These are phyloP conservation scores for Ceratocystis eucalypticola DNA, from an alignment of 2,329 filamentous ascomycete species.

Conservation along the genomic window DNA sequence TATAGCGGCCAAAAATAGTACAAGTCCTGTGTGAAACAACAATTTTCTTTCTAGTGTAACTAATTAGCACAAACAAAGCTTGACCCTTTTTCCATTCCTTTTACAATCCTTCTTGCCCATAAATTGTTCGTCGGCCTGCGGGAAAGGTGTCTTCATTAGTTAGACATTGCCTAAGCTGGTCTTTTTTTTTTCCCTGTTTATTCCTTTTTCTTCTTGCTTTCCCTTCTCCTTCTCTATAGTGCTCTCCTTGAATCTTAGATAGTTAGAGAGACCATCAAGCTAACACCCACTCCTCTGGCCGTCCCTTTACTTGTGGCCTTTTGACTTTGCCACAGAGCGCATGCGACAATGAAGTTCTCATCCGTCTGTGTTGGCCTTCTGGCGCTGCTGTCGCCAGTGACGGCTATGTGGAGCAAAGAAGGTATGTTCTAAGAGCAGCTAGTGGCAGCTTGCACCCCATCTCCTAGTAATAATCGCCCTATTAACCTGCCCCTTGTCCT, in stretches of 20 bases:
- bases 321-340: background rate
- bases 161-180: background rate
- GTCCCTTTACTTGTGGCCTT: background rate
- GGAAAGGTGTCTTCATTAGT: constrained; percentile 28
- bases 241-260: constrained; percentile 24
- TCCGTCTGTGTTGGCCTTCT: constrained; percentile 55
- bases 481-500: background rate
- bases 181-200: background rate
- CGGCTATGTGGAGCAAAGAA: constrained; percentile 75
- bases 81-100: background rate
- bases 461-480: too few species aligned
- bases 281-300: background rate
- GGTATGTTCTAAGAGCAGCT: constrained; percentile 35
- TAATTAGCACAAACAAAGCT: background rate
- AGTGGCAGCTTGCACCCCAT: too few species aligned
- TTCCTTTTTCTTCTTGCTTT: background rate
- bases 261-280: background rate
- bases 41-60: background rate
- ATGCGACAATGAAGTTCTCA: constrained; percentile 53
- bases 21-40: background rate
- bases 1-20: too few species aligned
- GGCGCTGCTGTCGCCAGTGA: constrained; percentile 51
- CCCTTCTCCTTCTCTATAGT: background rate
- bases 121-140: constrained; percentile 20
- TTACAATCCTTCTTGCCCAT: background rate